Conservation (phyloP, 1,139 yeast species). For the Debaryomyces robertsiae region DNA sequence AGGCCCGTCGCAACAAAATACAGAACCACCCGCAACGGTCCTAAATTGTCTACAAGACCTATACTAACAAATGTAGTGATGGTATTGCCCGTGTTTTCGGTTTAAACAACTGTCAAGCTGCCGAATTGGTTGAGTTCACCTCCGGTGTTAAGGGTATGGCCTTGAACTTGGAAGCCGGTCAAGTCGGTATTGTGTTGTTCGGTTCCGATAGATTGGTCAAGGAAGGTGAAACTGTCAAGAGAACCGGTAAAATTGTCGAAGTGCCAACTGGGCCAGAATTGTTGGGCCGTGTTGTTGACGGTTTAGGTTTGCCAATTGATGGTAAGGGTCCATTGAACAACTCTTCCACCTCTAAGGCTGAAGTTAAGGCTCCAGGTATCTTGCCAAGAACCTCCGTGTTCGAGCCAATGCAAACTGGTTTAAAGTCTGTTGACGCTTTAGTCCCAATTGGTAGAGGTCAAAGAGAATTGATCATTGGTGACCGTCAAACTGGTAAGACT, state of each 20-base stretch:
- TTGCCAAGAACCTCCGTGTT: slow-evolving; percentile 97
- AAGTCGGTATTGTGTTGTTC: slow-evolving; percentile 99
- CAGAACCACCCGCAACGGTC: neutral
- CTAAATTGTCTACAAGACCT: slow-evolving; percentile 4
- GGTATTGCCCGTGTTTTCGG: slow-evolving; percentile 99
- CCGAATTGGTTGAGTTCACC: slow-evolving; percentile 98
- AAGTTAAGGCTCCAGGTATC: slow-evolving; percentile 99
- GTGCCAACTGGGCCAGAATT: slow-evolving; percentile 98
- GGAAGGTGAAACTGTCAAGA: slow-evolving; percentile 99
- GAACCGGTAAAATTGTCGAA: slow-evolving; percentile 99
- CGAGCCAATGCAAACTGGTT: slow-evolving; percentile 99
- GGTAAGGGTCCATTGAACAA: slow-evolving; percentile 99
- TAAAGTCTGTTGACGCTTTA: slow-evolving; percentile 97
- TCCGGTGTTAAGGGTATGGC: slow-evolving; percentile 99
- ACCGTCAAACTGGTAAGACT: slow-evolving; percentile 99
- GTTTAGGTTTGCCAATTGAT: slow-evolving; percentile 98
- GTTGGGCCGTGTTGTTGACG: slow-evolving; percentile 99
- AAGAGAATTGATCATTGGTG: slow-evolving; percentile 99
- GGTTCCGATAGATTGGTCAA: slow-evolving; percentile 98
- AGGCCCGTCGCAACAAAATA: slow-evolving; percentile 4
- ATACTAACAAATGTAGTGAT: slow-evolving; percentile 63
- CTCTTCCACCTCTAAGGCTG: slow-evolving; percentile 88
- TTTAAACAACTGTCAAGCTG: slow-evolving; percentile 99
- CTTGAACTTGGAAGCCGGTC: slow-evolving; percentile 99
- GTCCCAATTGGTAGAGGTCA: slow-evolving; percentile 99